Percentiles rank a stretch among this genome's conserved stretches.
phyloP scores from a whole-genome alignment of 805 yeast species.

The Wickerhamiella sergipiensis region DNA sequence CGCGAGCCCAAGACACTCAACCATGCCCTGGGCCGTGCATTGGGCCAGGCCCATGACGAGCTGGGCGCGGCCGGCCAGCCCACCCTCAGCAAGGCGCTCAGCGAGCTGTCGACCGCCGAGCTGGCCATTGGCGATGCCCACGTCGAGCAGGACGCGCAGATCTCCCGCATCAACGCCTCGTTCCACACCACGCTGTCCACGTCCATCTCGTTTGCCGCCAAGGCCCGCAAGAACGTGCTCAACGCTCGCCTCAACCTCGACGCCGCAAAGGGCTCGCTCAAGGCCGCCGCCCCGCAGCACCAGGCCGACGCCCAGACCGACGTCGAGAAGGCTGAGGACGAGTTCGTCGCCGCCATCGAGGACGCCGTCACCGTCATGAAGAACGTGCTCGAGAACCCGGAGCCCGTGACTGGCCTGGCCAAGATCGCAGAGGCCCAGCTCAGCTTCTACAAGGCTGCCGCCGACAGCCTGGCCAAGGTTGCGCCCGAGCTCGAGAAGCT shows the following conservation, averaged over 20 bases:
- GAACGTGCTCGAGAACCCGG: slow-evolving; percentile 58
- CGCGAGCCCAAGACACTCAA: slow-evolving; percentile 63
- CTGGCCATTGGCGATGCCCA: slow-evolving; percentile 70
- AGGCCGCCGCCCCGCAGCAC: slow-evolving; percentile 41
- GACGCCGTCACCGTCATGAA: slow-evolving; percentile 76
- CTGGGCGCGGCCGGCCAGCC: slow-evolving; percentile 32
- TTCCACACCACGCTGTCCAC: slow-evolving; percentile 48
- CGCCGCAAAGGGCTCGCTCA: slow-evolving; percentile 46
- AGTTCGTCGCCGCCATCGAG: slow-evolving; percentile 75
- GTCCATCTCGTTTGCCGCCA: slow-evolving; percentile 47
- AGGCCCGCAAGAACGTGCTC: slow-evolving; percentile 61
- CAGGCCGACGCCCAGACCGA: slow-evolving; percentile 62
- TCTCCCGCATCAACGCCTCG: slow-evolving; percentile 56
- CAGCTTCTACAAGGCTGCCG: slow-evolving; percentile 65
- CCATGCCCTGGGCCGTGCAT: slow-evolving; percentile 67
- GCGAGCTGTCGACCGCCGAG: slow-evolving; percentile 55
- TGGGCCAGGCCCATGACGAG: slow-evolving; percentile 22
- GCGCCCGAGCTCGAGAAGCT: slow-evolving; percentile 50
- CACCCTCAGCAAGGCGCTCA: slow-evolving; percentile 48
- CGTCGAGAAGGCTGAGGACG: slow-evolving; percentile 78
- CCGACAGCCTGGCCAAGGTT: slow-evolving; percentile 49
- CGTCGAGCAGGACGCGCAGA: slow-evolving; percentile 65
- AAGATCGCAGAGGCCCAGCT: slow-evolving; percentile 68
- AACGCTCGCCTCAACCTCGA: slow-evolving; percentile 69
- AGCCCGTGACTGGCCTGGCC: slow-evolving; percentile 50